phyloP scores from a whole-genome alignment of 2,329 filamentous ascomycete genomes.

The Trichophyton mentagrophytes region DNA sequence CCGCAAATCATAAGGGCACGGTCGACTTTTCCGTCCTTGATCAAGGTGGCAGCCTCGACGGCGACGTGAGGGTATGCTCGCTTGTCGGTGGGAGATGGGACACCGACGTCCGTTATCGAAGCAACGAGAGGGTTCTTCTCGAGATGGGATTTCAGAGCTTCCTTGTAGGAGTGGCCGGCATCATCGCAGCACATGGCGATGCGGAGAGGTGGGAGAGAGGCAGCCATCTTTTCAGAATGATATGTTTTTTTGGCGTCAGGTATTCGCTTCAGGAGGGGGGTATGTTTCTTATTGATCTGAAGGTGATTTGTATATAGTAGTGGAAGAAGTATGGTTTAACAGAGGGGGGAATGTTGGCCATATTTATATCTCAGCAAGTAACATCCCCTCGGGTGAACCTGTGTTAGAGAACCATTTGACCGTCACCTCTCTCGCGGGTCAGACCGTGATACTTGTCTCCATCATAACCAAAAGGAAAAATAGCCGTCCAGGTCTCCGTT shows the following conservation, averaged over 20 bases:
- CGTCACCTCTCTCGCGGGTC: neutral
- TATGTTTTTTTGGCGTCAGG: neutral
- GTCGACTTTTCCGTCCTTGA: constrained; percentile 46
- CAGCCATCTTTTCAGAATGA: constrained; percentile 1
- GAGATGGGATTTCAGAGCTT: constrained; percentile 61
- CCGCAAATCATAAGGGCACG: constrained; percentile 74
- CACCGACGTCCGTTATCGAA: constrained; percentile 62
- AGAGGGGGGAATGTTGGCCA: neutral
- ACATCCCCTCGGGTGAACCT: neutral
- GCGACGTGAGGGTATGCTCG: constrained; percentile 72
- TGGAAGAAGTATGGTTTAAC: neutral
- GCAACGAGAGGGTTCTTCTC: constrained; percentile 53
- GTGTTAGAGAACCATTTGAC: neutral
- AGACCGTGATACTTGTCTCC: neutral
- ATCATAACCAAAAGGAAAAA: neutral
- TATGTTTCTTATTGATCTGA: neutral
- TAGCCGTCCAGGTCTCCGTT: neutral
- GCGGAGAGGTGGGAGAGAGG: constrained; percentile 32
- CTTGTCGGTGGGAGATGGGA: constrained; percentile 53
- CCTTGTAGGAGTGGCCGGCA: constrained; percentile 67
- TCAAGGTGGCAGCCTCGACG: constrained; percentile 52
- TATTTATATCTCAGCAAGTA: neutral
- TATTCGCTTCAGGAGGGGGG: neutral
- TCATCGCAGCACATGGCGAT: constrained; percentile 56
- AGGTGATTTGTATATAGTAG: neutral